These are phyloP conservation scores for Ceratocystis alfenasii DNA, from an alignment of 2,329 filamentous ascomycete genomes.

Conservation along the genomic window DNA sequence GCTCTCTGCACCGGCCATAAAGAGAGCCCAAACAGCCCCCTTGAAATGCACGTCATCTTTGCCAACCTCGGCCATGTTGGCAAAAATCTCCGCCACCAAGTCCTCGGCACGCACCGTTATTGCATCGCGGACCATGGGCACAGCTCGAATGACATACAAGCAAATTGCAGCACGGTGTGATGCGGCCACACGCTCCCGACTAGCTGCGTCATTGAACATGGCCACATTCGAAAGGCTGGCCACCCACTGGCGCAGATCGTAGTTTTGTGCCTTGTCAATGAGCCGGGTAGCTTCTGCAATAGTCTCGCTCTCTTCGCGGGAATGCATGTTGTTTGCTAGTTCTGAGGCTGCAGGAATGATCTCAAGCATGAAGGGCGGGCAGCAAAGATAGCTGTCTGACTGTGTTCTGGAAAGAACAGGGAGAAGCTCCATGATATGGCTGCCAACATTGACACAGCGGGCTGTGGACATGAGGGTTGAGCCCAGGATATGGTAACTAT, in stretches of 20 bases:
- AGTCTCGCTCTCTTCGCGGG: slow-evolving; percentile 28
- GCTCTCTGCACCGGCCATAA: slow-evolving; percentile 46
- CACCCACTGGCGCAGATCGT: slow-evolving; percentile 36
- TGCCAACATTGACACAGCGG: slow-evolving; percentile 32
- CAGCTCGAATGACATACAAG: slow-evolving; percentile 36
- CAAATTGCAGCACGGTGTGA: slow-evolving; percentile 39
- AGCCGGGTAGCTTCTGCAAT: slow-evolving; percentile 32
- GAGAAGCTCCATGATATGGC: slow-evolving; percentile 32
- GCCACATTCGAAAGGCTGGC: slow-evolving; percentile 30
- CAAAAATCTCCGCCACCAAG: slow-evolving; percentile 39
- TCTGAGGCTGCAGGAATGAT: slow-evolving; percentile 36
- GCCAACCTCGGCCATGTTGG: slow-evolving; percentile 39
- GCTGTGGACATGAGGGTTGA: slow-evolving; percentile 31
- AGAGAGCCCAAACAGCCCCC: slow-evolving; percentile 48
- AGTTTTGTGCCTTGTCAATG: slow-evolving; percentile 33
- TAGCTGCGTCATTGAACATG: slow-evolving; percentile 32
- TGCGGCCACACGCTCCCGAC: slow-evolving; percentile 35
- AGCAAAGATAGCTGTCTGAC: slow-evolving; percentile 35
- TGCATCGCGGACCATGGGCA: slow-evolving; percentile 32
- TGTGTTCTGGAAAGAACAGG: slow-evolving; percentile 34
- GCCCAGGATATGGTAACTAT: slow-evolving; percentile 34
- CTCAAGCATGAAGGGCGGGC: slow-evolving; percentile 34
- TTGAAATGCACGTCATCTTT: slow-evolving; percentile 44
- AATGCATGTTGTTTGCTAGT: slow-evolving; percentile 32
- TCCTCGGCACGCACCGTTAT: slow-evolving; percentile 33